Conservation (phyloP, 352 stramenopile genomes). For the Phytopythium aichiense region DNA sequence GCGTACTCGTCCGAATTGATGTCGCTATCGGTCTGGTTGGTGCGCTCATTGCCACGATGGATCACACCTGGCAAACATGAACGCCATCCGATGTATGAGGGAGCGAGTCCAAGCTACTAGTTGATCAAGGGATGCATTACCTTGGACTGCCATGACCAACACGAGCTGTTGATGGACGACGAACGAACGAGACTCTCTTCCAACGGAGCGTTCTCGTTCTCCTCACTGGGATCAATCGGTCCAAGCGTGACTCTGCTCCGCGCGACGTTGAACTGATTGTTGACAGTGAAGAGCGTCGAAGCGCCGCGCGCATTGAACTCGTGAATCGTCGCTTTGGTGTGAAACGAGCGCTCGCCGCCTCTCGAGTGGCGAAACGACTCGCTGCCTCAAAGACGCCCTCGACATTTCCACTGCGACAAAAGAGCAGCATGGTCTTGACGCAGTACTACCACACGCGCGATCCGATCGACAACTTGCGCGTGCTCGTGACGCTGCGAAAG, state of each 20-base stretch:
- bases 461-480: conserved; percentile 62
- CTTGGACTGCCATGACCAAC: not conserved
- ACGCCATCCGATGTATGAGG: not conserved
- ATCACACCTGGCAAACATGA: not conserved
- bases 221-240: not conserved
- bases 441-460: conserved; percentile 71
- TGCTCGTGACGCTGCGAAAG: conserved; percentile 61
- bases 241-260: not conserved
- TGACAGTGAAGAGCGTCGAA: not conserved
- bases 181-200: not conserved
- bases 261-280: not conserved
- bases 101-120: not conserved
- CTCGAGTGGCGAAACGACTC: not conserved
- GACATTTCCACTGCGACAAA: not conserved
- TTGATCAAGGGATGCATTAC: not conserved
- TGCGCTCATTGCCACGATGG: not conserved
- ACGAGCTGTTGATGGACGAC: not conserved
- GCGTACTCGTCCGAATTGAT: not conserved
- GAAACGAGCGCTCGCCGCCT: not conserved
- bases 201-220: not conserved
- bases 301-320: not conserved
- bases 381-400: not conserved
- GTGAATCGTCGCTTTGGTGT: not conserved
- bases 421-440: conserved; percentile 26
- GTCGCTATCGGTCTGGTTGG: not conserved